Evolutionary conservation across 257 asterid genomes (phyloP).

Genomic region (Linaria vulgaris): DNA sequence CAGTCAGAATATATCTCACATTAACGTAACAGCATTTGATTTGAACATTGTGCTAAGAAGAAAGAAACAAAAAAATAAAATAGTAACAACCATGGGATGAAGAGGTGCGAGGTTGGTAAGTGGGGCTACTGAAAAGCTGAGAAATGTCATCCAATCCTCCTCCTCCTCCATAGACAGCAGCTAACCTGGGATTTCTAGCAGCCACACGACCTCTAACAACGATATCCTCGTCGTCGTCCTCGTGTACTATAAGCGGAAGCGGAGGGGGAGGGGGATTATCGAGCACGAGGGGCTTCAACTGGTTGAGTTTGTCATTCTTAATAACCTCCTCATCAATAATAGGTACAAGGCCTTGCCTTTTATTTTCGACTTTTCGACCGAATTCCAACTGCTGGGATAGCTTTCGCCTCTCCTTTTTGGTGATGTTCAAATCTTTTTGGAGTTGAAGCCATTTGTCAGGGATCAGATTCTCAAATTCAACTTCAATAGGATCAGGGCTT

Average conservation of each 20-base stretch:
- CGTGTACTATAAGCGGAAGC: no score
- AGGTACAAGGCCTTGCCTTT: slow-evolving; percentile 58
- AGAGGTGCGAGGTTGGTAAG: slow-evolving; percentile 44
- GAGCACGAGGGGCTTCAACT: slow-evolving; percentile 73
- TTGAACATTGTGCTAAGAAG: no score
- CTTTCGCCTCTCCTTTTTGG: slow-evolving; percentile 84
- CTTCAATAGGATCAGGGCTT: no score
- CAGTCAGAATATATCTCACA: no score
- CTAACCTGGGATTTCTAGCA: slow-evolving; percentile 87
- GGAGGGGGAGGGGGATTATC: no score
- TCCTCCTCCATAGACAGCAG: slow-evolving; percentile 83
- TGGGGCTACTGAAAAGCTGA: slow-evolving; percentile 57
- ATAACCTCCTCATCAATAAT: slow-evolving; percentile 41
- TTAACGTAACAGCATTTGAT: no score
- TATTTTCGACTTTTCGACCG: slow-evolving; percentile 65
- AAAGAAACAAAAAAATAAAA: no score
- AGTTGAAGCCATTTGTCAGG: slow-evolving; percentile 80
- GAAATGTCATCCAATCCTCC: slow-evolving; percentile 82
- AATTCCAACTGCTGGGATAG: slow-evolving; percentile 58
- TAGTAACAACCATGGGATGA: no score
- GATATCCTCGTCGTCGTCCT: slow-evolving; percentile 22
- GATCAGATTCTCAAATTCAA: slow-evolving; percentile 76
- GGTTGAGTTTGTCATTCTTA: slow-evolving; percentile 58
- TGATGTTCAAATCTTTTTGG: slow-evolving; percentile 64
- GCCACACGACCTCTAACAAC: slow-evolving; percentile 53